Evolutionary conservation across 495 filamentous ascomycete genomes (phyloP).

Genomic region (Xylaria acuta): DNA sequence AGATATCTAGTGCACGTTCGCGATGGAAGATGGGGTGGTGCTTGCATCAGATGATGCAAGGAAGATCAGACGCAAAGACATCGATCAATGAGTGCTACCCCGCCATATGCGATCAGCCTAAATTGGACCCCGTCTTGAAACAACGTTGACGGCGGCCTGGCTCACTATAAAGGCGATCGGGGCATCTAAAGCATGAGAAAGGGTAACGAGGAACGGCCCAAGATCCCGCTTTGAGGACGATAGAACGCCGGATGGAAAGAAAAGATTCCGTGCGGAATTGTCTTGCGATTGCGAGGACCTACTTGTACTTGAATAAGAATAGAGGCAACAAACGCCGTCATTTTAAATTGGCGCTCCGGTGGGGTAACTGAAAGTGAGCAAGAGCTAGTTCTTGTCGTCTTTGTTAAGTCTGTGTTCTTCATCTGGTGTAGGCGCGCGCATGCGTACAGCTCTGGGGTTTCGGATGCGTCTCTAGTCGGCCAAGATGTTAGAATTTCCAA

Average conservation of each 20-base stretch:
- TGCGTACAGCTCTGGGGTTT: not conserved
- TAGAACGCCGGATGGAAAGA: not conserved
- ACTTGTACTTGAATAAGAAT: not conserved
- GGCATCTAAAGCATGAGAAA: not conserved
- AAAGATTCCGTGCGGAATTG: not conserved
- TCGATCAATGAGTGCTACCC: not conserved
- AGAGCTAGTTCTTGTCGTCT: not conserved
- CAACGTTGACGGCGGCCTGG: not conserved
- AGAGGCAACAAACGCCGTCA: constrained; percentile 11
- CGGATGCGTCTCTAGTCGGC: not conserved
- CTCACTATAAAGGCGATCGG: not conserved
- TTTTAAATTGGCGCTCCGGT: constrained; percentile 8
- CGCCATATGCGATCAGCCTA: constrained; percentile 11
- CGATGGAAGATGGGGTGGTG: not conserved
- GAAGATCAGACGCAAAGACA: constrained; percentile 17
- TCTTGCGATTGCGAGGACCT: not conserved
- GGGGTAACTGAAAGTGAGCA: not conserved
- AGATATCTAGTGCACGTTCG: not conserved
- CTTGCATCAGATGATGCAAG: constrained; percentile 5
- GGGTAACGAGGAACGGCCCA: not conserved
- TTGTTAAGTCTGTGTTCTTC: not conserved
- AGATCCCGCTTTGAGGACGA: not conserved
- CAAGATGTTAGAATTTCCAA: not conserved
- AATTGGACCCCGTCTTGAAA: not conserved
- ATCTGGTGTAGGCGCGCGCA: constrained; percentile 19